phyloP scores from a whole-genome alignment of 345 rosid genomes.

The Euphorbia peplus region DNA sequence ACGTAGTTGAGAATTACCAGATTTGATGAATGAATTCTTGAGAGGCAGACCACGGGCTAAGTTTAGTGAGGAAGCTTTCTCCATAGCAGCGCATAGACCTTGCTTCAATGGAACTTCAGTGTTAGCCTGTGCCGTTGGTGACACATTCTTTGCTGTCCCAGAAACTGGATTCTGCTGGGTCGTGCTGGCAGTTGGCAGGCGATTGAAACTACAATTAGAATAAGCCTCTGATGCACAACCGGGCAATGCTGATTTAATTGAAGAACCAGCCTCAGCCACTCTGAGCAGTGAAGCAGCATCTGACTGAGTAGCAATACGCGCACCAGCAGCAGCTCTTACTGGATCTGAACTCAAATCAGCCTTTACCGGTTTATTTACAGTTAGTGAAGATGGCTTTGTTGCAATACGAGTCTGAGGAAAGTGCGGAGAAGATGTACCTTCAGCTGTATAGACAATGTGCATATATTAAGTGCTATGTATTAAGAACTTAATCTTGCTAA shows the following conservation, averaged over 20 bases:
- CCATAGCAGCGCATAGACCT: too few species aligned
- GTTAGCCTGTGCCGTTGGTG: too few species aligned
- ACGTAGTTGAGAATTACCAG: constrained; percentile 31
- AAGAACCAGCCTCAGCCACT: constrained; percentile 50
- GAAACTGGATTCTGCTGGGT: constrained; percentile 34
- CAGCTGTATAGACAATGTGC: constrained; percentile 17
- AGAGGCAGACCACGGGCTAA: constrained; percentile 64
- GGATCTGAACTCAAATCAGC: constrained; percentile 44
- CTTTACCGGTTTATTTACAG: constrained; percentile 36
- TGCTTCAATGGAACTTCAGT: too few species aligned
- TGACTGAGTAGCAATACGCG: constrained; percentile 55
- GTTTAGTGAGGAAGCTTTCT: too few species aligned
- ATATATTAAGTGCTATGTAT: constrained; percentile 4
- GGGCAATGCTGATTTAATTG: constrained; percentile 37
- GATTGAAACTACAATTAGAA: constrained; percentile 31
- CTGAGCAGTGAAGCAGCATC: constrained; percentile 53
- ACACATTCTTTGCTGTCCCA: too few species aligned
- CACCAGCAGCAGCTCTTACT: constrained; percentile 79
- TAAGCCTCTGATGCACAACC: constrained; percentile 36
- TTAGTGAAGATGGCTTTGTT: constrained; percentile 31
- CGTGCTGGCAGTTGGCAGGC: constrained; percentile 24
- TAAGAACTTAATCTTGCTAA: not conserved
- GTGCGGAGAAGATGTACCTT: constrained; percentile 37
- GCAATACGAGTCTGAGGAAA: too few species aligned
- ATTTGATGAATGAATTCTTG: constrained; percentile 36